A percentile compares a stretch with the other conserved stretches of the same genome.
Evolutionary conservation across 371 early-diverging fungal species (phyloP).

Genomic region (Catenaria anguillulae): DNA sequence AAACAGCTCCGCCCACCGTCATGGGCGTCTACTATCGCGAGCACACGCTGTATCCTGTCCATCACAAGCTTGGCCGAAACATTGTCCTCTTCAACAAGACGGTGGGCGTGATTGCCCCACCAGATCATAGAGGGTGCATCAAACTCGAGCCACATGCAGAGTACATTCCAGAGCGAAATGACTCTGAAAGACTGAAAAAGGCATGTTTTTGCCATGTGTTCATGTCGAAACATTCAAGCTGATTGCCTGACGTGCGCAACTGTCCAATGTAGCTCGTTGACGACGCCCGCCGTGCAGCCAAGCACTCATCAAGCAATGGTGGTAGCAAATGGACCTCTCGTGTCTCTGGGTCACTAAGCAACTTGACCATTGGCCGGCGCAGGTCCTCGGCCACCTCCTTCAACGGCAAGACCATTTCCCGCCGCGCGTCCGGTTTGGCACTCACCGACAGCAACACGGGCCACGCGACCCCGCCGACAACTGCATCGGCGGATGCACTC

Average conservation of each 20-base stretch:
- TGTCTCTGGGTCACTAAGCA: not conserved
- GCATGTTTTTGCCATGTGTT: not conserved
- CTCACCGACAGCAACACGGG: too few relatives aligned
- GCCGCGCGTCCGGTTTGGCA: too few relatives aligned
- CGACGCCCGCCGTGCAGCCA: not conserved
- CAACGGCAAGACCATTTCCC: not conserved
- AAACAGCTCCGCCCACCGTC: not conserved
- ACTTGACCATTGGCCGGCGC: not conserved
- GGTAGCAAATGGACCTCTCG: not conserved
- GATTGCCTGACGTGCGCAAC: not conserved
- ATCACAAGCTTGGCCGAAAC: not conserved
- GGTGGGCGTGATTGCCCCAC: not conserved
- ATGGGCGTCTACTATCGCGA: constrained; percentile 2
- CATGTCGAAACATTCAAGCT: not conserved
- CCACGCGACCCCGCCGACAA: too few relatives aligned
- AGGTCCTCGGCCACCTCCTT: not conserved
- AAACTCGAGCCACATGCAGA: not conserved
- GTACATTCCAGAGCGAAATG: not conserved
- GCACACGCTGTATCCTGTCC: not conserved
- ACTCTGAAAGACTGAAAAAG: not conserved
- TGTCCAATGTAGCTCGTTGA: not conserved
- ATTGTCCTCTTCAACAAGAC: constrained; percentile 5
- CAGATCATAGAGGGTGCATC: not conserved
- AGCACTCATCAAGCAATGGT: too few relatives aligned
- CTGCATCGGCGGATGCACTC: too few relatives aligned